Conservation (phyloP, 2,329 filamentous ascomycete genomes). For the Phialophora tarda region DNA sequence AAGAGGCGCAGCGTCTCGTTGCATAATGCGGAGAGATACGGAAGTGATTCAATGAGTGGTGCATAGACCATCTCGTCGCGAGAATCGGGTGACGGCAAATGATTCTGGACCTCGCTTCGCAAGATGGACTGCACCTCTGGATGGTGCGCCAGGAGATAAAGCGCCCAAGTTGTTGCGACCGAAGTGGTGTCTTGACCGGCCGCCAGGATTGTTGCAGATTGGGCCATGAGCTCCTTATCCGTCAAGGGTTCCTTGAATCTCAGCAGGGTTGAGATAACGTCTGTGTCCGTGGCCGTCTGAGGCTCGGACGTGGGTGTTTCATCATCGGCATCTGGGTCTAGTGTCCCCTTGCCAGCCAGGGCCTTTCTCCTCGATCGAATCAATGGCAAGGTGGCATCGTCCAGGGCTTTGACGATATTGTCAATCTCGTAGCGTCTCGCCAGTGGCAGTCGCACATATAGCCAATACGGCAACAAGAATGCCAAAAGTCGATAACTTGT, state of each 20-base stretch:
- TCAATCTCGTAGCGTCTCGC: conserved; percentile 25
- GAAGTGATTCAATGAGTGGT: conserved; percentile 68
- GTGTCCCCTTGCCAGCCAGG: not conserved
- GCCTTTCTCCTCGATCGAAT: conserved; percentile 21
- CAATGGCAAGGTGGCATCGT: conserved; percentile 16
- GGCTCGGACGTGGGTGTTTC: conserved; percentile 2
- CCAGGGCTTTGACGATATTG: conserved; percentile 11
- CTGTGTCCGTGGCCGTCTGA: conserved; percentile 13
- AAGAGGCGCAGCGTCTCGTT: conserved; percentile 77
- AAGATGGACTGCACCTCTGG: conserved; percentile 40
- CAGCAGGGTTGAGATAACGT: conserved; percentile 21
- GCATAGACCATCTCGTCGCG: conserved; percentile 30
- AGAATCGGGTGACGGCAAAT: conserved; percentile 39
- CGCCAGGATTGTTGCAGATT: conserved; percentile 87
- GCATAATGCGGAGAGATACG: conserved; percentile 79
- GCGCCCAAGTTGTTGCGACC: conserved; percentile 40
- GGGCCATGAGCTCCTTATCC: conserved; percentile 80
- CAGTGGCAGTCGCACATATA: conserved; percentile 25
- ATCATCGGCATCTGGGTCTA: conserved; percentile 12
- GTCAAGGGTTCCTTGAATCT: conserved; percentile 56
- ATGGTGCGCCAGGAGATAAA: conserved; percentile 40
- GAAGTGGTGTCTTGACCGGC: conserved; percentile 57
- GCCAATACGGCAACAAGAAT: conserved; percentile 23
- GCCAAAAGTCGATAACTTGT: conserved; percentile 19
- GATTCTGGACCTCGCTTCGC: conserved; percentile 38